Evolutionary conservation across 352 stramenopile genomes (phyloP), one percentile per base, ranked within the genome.

Genomic region (Globisporangium perplexum): DNA sequence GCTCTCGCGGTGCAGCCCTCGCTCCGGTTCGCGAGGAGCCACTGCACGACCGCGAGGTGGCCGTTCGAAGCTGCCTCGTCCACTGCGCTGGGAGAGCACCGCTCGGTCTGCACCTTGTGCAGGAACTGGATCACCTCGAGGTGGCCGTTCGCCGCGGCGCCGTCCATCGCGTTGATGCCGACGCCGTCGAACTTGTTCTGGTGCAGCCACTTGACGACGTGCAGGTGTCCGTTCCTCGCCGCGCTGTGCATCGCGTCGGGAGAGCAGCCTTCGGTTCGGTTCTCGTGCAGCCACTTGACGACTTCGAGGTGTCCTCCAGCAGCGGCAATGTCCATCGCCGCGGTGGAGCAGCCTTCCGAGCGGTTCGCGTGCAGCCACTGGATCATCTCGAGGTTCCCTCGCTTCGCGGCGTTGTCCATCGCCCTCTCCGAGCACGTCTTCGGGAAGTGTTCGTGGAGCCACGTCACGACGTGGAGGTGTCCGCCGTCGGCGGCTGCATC

Each of bases 351-450:
- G 23, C 35, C 49, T 38, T 54, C 49, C 18, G 17, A 33, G 3
- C 49, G 36, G 33, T 17, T 56, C 11, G 15, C 26, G 26, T 49
- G 39, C 17, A 56, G 38, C 38, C 38, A 56, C 50, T 22, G 22
- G 3, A 56, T 14, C n/a, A 47, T 28, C n/a, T 49, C 41, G 18
- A 56, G 26, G 39, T 56, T 30, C 2, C 39, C 50, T 1, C 23
- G 11, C 3, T 31, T 12, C 7, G 41, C 39, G 8, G 30, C 52
- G 14, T 14, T 17, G 7, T 51, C 30, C 30, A 57, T 45, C 23
- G 28, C 50, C 1, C 28, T 14, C 7, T 23, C 20, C 11, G 38
- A 20, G 28, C 39, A 57, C 11, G 28, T 30, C 7, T 36, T 23
- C 0, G 42, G 28, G 30, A 30, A 24, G 12, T 55, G 24, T 1